Percentiles rank a stretch among this genome's conserved stretches.
These are phyloP conservation scores for Penicillium sp. DNA, from an alignment of 2,329 filamentous ascomycete genomes.

Conservation along the genomic window DNA sequence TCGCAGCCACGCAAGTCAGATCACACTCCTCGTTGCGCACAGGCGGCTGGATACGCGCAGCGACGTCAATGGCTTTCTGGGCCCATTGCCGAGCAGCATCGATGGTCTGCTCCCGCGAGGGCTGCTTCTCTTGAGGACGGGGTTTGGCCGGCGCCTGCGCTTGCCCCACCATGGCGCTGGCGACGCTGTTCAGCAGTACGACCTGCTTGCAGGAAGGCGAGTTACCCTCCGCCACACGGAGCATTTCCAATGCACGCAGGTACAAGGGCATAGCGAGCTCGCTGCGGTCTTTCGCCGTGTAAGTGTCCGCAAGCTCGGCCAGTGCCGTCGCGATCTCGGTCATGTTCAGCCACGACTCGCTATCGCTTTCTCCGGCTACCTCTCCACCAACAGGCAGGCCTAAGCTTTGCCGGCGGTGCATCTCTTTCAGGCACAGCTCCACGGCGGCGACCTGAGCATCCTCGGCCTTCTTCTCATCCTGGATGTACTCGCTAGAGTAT, in stretches of 20 bases:
- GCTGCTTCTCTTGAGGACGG: constrained; percentile 33
- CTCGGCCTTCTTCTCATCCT: constrained; percentile 73
- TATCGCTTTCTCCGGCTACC: constrained; percentile 38
- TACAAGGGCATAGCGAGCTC: constrained; percentile 84
- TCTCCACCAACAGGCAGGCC: constrained; percentile 70
- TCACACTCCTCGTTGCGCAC: constrained; percentile 78
- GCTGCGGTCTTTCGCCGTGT: constrained; percentile 71
- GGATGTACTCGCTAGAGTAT: constrained; percentile 74
- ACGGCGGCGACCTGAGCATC: constrained; percentile 78
- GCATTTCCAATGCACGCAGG: constrained; percentile 76
- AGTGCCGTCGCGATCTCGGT: constrained; percentile 39
- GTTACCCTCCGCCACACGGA: constrained; percentile 48
- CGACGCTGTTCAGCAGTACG: constrained; percentile 65
- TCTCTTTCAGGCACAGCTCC: constrained; percentile 75
- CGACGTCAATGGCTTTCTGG: constrained; percentile 70
- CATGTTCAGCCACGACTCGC: constrained; percentile 40
- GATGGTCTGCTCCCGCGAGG: constrained; percentile 63
- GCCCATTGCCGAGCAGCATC: constrained; percentile 77
- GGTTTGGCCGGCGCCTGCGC: constrained; percentile 30
- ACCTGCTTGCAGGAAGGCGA: constrained; percentile 72
- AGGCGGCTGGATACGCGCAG: constrained; percentile 65
- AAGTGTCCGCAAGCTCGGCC: constrained; percentile 72
- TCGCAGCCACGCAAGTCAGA: constrained; percentile 75
- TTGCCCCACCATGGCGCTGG: constrained; percentile 49
- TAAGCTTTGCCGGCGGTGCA: constrained; percentile 65